Base-by-base conservation (phyloP, 768 basidiomycete species). In the Xanthoconium purpureum region DNA sequence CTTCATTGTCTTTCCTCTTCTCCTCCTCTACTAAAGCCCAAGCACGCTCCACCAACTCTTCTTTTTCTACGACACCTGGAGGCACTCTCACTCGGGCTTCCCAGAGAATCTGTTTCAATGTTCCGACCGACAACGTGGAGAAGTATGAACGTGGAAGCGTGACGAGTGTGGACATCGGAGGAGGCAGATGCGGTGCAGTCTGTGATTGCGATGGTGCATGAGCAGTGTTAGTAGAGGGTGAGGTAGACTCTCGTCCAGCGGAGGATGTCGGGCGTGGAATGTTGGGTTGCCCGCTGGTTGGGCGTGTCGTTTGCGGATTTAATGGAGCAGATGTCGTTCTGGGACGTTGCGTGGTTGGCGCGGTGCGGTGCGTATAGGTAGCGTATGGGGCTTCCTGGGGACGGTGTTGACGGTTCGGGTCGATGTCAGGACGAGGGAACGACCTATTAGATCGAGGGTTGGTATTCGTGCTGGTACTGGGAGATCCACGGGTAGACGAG, bases 101-200 rank as follows among this genome's bases (percentile, higher is more conserved):
- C 66, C 84, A 91, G 20, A 97, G 71, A 18, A 96, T 80, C 3
- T 79, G 77, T 69, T 97, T 97, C 46, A 97, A 76, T n/a, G 79
- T 73, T 24, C 83, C 75, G 52, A 95, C 83, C 8, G 87, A 83
- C 14, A 96, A 76, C 4, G 77, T 71, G 2, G 77, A 69, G n/a
- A 95, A 71, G 14, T 78, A 76, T 8, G 80, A 80, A 1, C 77
- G 66, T 0, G 82, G 71, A 78, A 91, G 84, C 0, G 75, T 74
- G 2, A 95, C 75, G 5, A 97, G 77, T 38, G 59, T 89, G 79
- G 35, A 96, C 81, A 43, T 87, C 75, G 11, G 89, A 3, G 80
- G 70, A 28, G 66, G 68, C 0, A 74, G 52, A 4, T 74, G 63
- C 6, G 71, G 66, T 38, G 77, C 71, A 13, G 78, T 59, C 8